Percentiles rank a stretch among this genome's conserved stretches.
Evolutionary conservation across 306 rosid genomes (phyloP).

Genomic region (Neltuma alba): DNA sequence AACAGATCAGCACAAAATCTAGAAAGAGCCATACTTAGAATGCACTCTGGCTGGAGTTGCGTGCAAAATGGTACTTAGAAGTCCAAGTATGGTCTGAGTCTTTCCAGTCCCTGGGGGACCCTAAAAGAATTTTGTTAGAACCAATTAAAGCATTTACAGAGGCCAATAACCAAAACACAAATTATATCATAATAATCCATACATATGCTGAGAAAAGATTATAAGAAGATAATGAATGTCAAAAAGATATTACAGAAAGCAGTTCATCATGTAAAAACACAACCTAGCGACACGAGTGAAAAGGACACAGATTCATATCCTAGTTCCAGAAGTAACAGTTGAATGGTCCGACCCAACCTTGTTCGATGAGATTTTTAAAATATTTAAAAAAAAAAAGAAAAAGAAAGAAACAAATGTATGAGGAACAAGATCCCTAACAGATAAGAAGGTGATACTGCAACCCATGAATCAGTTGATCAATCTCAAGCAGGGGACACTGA

Average conservation of each 20-base stretch:
- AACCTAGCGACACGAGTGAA: not conserved
- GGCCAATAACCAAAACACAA: slow-evolving; percentile 1
- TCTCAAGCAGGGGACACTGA: not conserved
- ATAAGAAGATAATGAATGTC: slow-evolving; percentile 31
- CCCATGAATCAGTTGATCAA: not conserved
- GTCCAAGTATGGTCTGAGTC: slow-evolving; percentile 93
- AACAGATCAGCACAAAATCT: not conserved
- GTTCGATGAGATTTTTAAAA: not conserved
- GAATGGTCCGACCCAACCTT: slow-evolving; percentile 19
- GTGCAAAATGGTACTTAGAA: slow-evolving; percentile 93
- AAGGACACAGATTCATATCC: slow-evolving; percentile 20
- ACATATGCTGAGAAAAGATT: slow-evolving; percentile 13
- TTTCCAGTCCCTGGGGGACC: slow-evolving; percentile 99
- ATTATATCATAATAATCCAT: slow-evolving; percentile 17
- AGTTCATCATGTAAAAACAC: slow-evolving; percentile 19
- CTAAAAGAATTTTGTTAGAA: slow-evolving; percentile 59
- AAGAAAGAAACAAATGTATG: slow-evolving; percentile 18
- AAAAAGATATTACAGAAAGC: slow-evolving; percentile 27
- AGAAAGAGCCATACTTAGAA: slow-evolving; percentile 57
- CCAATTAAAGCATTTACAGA: slow-evolving; percentile 15
- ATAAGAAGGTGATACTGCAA: not conserved
- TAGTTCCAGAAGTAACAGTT: not conserved
- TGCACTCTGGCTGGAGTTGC: slow-evolving; percentile 84
- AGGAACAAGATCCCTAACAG: not conserved
- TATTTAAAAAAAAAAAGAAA: not conserved